Conservation (phyloP, 1,284 basidiomycete species). For the Athelia sp. region DNA sequence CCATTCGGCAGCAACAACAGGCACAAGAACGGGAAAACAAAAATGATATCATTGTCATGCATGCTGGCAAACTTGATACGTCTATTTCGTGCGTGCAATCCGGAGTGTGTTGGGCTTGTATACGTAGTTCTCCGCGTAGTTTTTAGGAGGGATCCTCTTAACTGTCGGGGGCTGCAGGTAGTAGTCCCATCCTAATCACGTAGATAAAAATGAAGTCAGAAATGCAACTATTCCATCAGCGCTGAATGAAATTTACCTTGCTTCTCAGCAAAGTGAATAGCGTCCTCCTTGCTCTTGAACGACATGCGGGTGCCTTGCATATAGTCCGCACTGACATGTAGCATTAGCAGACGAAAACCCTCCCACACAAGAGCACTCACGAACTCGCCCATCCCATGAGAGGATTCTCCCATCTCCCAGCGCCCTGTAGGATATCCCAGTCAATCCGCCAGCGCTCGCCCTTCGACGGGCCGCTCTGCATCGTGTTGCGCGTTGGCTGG, state of each 20-base stretch:
- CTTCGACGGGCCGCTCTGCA: slow-evolving; percentile 90
- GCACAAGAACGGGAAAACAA: not conserved
- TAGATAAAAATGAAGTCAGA: slow-evolving; percentile 4
- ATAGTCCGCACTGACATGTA: slow-evolving; percentile 80
- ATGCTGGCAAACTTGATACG: not conserved
- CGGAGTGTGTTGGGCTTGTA: slow-evolving; percentile 82
- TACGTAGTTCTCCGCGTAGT: slow-evolving; percentile 88
- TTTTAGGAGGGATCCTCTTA: slow-evolving; percentile 84
- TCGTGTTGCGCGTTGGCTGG: slow-evolving; percentile 91
- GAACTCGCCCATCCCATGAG: slow-evolving; percentile 96
- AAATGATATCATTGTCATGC: not conserved
- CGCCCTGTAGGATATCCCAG: slow-evolving; percentile 87
- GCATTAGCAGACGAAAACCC: slow-evolving; percentile 1
- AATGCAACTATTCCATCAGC: slow-evolving; percentile 3
- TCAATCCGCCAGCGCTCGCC: slow-evolving; percentile 91
- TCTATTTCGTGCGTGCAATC: slow-evolving; percentile 90
- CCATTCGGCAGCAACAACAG: not conserved
- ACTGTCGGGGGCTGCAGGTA: slow-evolving; percentile 65
- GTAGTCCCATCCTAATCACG: slow-evolving; percentile 69
- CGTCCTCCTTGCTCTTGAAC: slow-evolving; percentile 90
- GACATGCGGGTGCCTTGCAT: slow-evolving; percentile 90
- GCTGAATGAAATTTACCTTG: slow-evolving; percentile 52
- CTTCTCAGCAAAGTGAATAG: slow-evolving; percentile 91
- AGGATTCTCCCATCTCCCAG: slow-evolving; percentile 97
- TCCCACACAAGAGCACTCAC: slow-evolving; percentile 41